Conservation (phyloP, 2,329 filamentous ascomycete genomes). For the Tolypocladium endophyticum region DNA sequence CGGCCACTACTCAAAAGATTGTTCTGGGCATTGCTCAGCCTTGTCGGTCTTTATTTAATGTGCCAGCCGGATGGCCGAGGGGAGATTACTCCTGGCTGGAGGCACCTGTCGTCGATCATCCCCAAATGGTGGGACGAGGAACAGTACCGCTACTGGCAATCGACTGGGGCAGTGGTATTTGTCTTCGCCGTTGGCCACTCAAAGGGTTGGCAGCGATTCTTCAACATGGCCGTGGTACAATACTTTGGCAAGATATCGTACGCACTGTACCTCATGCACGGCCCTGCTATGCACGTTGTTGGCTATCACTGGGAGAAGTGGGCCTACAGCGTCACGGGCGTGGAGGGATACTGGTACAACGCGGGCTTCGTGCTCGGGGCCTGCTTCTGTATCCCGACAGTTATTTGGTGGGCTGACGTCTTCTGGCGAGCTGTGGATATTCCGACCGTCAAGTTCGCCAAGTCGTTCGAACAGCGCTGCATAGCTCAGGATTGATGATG, state of each 20-base stretch:
- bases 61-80: conserved; percentile 24
- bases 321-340: conserved; percentile 36
- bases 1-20: conserved; percentile 7
- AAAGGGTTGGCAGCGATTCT: conserved; percentile 35
- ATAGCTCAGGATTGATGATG: conserved; percentile 16
- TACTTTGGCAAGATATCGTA: conserved; percentile 53
- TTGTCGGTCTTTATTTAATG: conserved; percentile 42
- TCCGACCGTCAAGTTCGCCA: conserved; percentile 44
- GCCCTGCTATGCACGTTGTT: conserved; percentile 40
- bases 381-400: conserved; percentile 35
- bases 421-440: conserved; percentile 46
- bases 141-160: conserved; percentile 47
- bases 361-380: conserved; percentile 35
- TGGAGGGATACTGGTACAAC: conserved; percentile 33
- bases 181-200: conserved; percentile 38
- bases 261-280: conserved; percentile 51
- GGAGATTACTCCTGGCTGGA: conserved; percentile 43
- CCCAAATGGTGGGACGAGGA: conserved; percentile 37
- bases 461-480: conserved; percentile 40
- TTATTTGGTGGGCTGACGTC: conserved; percentile 45
- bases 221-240: conserved; percentile 38
- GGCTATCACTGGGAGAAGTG: conserved; percentile 41
- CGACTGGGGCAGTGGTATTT: conserved; percentile 40
- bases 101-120: conserved; percentile 34
- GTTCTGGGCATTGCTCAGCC: conserved; percentile 31